Percentiles rank a stretch among this genome's conserved stretches.
Conservation (phyloP, 2,329 filamentous ascomycete species). For the Samsoniella hepiali region DNA sequence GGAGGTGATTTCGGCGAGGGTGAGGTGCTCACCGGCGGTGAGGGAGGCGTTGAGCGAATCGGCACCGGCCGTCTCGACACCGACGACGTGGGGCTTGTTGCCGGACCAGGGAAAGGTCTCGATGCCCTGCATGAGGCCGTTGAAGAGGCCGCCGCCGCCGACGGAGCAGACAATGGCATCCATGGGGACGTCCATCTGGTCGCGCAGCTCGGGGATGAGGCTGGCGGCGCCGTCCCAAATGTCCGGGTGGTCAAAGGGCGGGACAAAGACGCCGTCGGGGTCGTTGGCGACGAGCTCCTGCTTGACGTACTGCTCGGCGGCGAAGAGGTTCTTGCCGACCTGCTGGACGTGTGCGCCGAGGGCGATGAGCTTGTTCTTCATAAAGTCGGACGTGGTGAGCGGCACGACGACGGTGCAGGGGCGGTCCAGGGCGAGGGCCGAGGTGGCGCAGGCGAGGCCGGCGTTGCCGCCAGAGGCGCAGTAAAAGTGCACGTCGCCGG, state of each 20-base stretch:
- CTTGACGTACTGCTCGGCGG: conserved; percentile 66
- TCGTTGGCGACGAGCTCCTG: conserved; percentile 54
- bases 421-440: conserved; percentile 60
- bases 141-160: conserved; percentile 77
- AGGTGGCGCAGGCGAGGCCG: conserved; percentile 75
- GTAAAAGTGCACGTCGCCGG: conserved; percentile 64
- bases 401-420: conserved; percentile 76
- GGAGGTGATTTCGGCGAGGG: conserved; percentile 68
- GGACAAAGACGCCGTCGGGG: conserved; percentile 58
- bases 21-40: conserved; percentile 53
- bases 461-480: conserved; percentile 80
- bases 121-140: conserved; percentile 70
- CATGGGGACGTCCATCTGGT: conserved; percentile 45
- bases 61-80: conserved; percentile 73
- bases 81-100: conserved; percentile 54
- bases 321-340: conserved; percentile 63
- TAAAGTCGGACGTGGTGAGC: conserved; percentile 58
- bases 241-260: conserved; percentile 66
- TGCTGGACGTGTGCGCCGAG: conserved; percentile 69
- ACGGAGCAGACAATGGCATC: conserved; percentile 75
- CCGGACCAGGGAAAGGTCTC: conserved; percentile 41
- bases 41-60: conserved; percentile 66
- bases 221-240: conserved; percentile 65
- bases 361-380: conserved; percentile 66
- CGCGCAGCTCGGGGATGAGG: conserved; percentile 51